Conservation (phyloP, 176 grass and related monocot genomes). For the Zea luxurians region DNA sequence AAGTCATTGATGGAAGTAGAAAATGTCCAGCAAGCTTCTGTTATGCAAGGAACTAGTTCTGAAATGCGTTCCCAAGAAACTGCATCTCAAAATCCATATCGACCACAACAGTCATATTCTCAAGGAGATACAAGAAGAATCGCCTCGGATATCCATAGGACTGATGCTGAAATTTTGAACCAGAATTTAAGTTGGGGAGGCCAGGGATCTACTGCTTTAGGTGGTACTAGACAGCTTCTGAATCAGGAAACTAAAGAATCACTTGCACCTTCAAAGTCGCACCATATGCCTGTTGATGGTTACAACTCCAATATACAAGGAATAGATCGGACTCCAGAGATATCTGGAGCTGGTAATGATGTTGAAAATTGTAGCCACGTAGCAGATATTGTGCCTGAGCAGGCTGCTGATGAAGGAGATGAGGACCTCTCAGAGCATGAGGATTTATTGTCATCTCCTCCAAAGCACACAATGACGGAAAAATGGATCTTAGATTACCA, state of each 20-base stretch:
- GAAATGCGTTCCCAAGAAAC: slow-evolving; percentile 51
- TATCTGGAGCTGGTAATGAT: slow-evolving; percentile 42
- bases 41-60: slow-evolving; percentile 43
- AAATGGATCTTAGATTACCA: slow-evolving; percentile 88
- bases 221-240: slow-evolving; percentile 37
- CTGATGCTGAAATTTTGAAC: slow-evolving; percentile 48
- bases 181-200: slow-evolving; percentile 44
- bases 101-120: slow-evolving; percentile 37
- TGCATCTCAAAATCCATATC: slow-evolving; percentile 35
- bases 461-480: slow-evolving; percentile 79
- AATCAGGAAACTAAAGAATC: slow-evolving; percentile 57
- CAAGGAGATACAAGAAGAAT: slow-evolving; percentile 47
- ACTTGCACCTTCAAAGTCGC: slow-evolving; percentile 22
- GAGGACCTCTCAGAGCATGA: slow-evolving; percentile 55
- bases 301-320: slow-evolving; percentile 45
- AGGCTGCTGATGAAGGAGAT: slow-evolving; percentile 66
- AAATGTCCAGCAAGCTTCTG: slow-evolving; percentile 54
- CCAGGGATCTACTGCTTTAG: slow-evolving; percentile 47
- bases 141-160: slow-evolving; percentile 34
- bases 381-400: slow-evolving; percentile 46
- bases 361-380: slow-evolving; percentile 43
- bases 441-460: slow-evolving; percentile 64
- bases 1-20: slow-evolving; percentile 50
- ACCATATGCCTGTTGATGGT: slow-evolving; percentile 52
- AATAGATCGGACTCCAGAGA: slow-evolving; percentile 51